Percentiles rank a stretch among this genome's conserved stretches.
These are phyloP conservation scores for Plantago rigida DNA, from an alignment of 305 asterid genomes.

Conservation along the genomic window DNA sequence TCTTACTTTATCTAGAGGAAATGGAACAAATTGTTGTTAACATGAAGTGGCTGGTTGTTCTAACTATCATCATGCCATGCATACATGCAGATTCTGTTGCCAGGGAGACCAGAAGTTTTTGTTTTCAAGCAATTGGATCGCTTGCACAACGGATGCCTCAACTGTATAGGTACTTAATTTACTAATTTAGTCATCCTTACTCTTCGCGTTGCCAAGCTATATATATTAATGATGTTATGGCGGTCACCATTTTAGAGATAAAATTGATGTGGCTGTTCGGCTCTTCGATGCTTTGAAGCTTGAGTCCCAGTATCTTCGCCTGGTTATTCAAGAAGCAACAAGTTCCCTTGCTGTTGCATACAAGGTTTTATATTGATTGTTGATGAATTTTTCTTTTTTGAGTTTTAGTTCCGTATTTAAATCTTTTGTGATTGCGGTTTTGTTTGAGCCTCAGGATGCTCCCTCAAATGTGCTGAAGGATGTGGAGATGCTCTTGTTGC, in stretches of 20 bases:
- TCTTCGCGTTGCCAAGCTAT: slow-evolving; percentile 18
- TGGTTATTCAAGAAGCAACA: slow-evolving; percentile 87
- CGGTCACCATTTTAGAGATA: slow-evolving; percentile 46
- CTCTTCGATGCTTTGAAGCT: slow-evolving; percentile 79
- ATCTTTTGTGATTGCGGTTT: slow-evolving; percentile 21
- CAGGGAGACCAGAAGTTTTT: slow-evolving; percentile 72
- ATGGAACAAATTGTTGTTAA: slow-evolving; percentile 14
- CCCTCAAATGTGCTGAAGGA: slow-evolving; percentile 60
- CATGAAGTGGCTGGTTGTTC: slow-evolving; percentile 15
- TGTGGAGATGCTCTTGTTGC: slow-evolving; percentile 69
- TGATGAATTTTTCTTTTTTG: slow-evolving; percentile 19
- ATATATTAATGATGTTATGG: slow-evolving; percentile 13
- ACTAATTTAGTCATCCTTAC: slow-evolving; percentile 7
- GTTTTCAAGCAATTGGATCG: slow-evolving; percentile 91
- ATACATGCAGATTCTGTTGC: slow-evolving; percentile 58
- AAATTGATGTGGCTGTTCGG: slow-evolving; percentile 76
- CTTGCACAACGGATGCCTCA: slow-evolving; percentile 94
- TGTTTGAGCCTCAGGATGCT: slow-evolving; percentile 58
- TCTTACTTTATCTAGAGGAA: slow-evolving; percentile 1
- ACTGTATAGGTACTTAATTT: slow-evolving; percentile 63
- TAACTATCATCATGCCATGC: slow-evolving; percentile 25
- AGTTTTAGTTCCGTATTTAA: slow-evolving; percentile 21
- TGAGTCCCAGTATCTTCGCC: slow-evolving; percentile 69
- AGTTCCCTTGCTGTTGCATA: slow-evolving; percentile 84
- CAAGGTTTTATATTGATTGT: slow-evolving; percentile 41